A percentile compares a stretch with the other conserved stretches of the same genome.
These are phyloP conservation scores for Eremochloa ophiuroides DNA, from an alignment of 176 grass and related monocot genomes.

Conservation along the genomic window DNA sequence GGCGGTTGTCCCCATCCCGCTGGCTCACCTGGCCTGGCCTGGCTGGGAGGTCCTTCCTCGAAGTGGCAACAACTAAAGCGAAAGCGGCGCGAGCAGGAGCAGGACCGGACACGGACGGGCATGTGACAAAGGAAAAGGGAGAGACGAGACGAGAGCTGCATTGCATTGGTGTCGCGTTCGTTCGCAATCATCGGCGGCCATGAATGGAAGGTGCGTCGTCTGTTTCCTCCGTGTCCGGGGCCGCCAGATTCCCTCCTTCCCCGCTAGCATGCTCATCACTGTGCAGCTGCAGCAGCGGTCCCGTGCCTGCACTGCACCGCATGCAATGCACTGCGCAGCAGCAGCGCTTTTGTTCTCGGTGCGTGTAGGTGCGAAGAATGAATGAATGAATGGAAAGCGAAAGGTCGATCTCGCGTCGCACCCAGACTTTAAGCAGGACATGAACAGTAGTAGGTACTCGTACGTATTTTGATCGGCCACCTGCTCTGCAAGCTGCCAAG, in stretches of 20 bases:
- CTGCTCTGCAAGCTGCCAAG: too few relatives aligned
- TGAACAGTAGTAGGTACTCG: too few relatives aligned
- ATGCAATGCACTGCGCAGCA: not conserved
- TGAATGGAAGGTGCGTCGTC: slow-evolving; percentile 5
- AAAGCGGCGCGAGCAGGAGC: too few relatives aligned
- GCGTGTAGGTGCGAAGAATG: not conserved
- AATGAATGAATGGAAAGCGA: not conserved
- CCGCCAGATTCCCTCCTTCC: slow-evolving; percentile 5
- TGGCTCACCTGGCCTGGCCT: too few relatives aligned
- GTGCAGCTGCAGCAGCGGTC: not conserved
- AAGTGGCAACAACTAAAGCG: too few relatives aligned
- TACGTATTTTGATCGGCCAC: too few relatives aligned
- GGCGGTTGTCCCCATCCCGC: too few relatives aligned
- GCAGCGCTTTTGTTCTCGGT: not conserved
- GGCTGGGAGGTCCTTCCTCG: too few relatives aligned
- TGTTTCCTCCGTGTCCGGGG: slow-evolving; percentile 3
- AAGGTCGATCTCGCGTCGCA: not conserved
- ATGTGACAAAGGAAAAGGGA: not conserved
- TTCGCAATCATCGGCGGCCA: not conserved
- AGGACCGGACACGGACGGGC: too few relatives aligned
- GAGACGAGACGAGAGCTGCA: not conserved
- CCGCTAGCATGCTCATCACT: not conserved
- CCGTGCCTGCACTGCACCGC: not conserved
- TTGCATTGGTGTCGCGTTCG: not conserved
- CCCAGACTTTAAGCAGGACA: too few relatives aligned